phyloP scores from a whole-genome alignment of 106 monocot genomes.

The Dendrobium chrysotoxum region DNA sequence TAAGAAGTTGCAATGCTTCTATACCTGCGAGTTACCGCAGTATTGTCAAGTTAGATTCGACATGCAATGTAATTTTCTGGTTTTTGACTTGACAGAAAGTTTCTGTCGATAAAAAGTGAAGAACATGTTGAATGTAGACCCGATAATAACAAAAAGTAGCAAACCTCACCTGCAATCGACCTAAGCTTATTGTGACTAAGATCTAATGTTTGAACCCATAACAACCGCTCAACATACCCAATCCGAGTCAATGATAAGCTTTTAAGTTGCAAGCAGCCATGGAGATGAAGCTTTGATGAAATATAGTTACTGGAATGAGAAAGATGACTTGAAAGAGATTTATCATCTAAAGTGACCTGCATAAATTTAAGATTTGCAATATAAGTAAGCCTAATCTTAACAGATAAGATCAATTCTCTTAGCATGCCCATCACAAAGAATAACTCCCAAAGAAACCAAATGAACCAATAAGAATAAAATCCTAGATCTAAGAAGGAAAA shows the following conservation, averaged over 20 bases:
- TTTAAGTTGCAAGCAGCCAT: constrained; percentile 27
- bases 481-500: too few relatives aligned
- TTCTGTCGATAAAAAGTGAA: background rate
- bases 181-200: constrained; percentile 86
- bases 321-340: constrained; percentile 35
- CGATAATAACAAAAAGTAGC: background rate
- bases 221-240: constrained; percentile 58
- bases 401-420: background rate
- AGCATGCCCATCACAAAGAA: too few relatives aligned
- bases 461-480: too few relatives aligned
- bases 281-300: constrained; percentile 11
- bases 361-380: constrained; percentile 7
- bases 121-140: background rate
- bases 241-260: constrained; percentile 63
- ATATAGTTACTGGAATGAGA: constrained; percentile 11
- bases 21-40: constrained; percentile 40
- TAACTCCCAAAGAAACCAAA: too few relatives aligned
- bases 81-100: background rate
- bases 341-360: constrained; percentile 57
- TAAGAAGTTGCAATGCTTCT: constrained; percentile 80
- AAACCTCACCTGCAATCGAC: constrained; percentile 56
- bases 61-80: background rate
- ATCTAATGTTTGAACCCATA: constrained; percentile 87
- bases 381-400: background rate
- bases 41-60: background rate